phyloP scores from a whole-genome alignment of 208 protist genomes.

The Balamuthia mandrillaris region DNA sequence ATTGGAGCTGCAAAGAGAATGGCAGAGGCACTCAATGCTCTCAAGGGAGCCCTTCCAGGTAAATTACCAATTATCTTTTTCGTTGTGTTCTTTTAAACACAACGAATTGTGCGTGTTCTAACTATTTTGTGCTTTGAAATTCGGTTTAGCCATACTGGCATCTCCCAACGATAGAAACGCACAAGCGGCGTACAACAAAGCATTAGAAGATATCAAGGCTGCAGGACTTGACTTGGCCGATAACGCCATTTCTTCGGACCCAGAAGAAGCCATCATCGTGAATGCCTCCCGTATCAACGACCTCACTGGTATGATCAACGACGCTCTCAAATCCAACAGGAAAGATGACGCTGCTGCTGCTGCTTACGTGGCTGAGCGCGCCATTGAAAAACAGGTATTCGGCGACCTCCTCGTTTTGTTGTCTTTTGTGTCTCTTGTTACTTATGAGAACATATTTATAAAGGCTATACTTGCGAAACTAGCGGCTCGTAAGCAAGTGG shows the following conservation, averaged over 20 bases:
- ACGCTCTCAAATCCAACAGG: not conserved
- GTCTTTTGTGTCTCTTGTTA: too few species aligned
- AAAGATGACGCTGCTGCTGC: not conserved
- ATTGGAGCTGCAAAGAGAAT: not conserved
- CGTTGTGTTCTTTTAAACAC: not conserved
- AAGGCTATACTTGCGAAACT: not conserved
- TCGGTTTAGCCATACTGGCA: not conserved
- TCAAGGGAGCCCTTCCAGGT: not conserved
- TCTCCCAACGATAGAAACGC: not conserved
- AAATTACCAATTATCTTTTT: not conserved
- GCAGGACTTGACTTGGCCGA: not conserved
- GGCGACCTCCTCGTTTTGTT: not conserved
- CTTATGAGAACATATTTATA: too few species aligned
- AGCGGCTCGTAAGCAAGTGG: not conserved
- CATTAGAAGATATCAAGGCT: not conserved
- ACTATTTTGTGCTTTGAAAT: not conserved
- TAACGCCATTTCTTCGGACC: not conserved
- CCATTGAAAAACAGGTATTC: not conserved
- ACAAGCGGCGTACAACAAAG: not conserved
- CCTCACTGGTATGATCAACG: not conserved
- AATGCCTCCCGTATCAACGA: not conserved
- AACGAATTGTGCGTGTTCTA: not conserved
- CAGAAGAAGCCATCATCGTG: not conserved
- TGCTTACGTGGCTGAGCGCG: not conserved
- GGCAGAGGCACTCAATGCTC: not conserved